Conservation (phyloP, 805 yeast species). For the Clavispora santaluciae region DNA sequence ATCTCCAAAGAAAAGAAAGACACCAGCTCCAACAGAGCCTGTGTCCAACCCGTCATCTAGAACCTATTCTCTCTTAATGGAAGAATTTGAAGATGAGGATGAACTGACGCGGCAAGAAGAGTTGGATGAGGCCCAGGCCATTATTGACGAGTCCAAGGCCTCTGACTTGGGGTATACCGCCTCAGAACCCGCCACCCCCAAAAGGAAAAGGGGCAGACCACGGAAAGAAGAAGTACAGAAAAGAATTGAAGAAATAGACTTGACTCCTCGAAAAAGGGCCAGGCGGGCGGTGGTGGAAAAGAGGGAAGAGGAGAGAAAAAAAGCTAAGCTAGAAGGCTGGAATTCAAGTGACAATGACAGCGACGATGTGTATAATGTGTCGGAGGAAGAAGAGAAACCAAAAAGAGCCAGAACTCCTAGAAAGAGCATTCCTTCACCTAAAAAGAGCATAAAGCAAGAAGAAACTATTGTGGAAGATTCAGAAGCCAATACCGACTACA, state of each 20-base stretch:
- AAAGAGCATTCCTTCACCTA: constrained; percentile 1
- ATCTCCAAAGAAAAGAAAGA: constrained; percentile 42
- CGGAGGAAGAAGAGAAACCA: neutral
- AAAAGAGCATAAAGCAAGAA: constrained; percentile 2
- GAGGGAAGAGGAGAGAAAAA: neutral
- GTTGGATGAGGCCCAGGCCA: constrained; percentile 39
- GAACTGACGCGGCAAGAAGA: constrained; percentile 35
- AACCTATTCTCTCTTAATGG: constrained; percentile 26
- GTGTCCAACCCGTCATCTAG: constrained; percentile 41
- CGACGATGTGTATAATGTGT: constrained; percentile 7
- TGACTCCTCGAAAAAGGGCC: constrained; percentile 1
- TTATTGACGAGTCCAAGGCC: constrained; percentile 22
- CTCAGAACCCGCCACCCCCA: constrained; percentile 2
- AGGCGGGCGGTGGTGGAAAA: constrained; percentile 3
- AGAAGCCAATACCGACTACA: too few species aligned
- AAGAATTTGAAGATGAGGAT: constrained; percentile 28
- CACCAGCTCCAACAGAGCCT: constrained; percentile 34
- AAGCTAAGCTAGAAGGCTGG: constrained; percentile 1
- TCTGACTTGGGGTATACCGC: neutral
- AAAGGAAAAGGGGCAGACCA: constrained; percentile 12
- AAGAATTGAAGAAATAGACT: neutral
- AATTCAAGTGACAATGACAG: constrained; percentile 2
- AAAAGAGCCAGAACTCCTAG: neutral
- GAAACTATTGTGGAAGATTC: neutral
- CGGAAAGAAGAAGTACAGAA: constrained; percentile 5